Conservation (phyloP, 441 rosid genomes). For the Daphne laureola region DNA sequence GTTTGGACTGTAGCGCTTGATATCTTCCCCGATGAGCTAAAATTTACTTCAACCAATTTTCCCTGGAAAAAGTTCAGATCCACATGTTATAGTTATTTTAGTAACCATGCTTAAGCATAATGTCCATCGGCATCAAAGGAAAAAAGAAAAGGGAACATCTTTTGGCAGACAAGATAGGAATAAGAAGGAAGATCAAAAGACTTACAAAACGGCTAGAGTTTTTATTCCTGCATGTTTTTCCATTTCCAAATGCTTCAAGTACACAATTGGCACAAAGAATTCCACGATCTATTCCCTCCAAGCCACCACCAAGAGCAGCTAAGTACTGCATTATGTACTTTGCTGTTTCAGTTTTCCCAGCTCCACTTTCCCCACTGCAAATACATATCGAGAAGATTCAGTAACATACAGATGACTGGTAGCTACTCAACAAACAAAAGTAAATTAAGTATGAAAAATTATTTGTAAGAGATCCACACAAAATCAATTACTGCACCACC, state of each 20-base stretch:
- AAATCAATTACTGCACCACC: too few relatives aligned
- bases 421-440: background rate
- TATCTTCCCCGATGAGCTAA: constrained; percentile 74
- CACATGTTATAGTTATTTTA: constrained; percentile 1
- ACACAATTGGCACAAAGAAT: constrained; percentile 66
- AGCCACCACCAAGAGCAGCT: constrained; percentile 81
- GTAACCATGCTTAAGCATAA: too few relatives aligned
- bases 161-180: constrained; percentile 4
- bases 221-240: constrained; percentile 85
- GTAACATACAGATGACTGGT: constrained; percentile 8
- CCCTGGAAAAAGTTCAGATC: constrained; percentile 43
- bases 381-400: constrained; percentile 9
- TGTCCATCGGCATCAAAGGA: background rate
- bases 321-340: constrained; percentile 88
- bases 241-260: constrained; percentile 99
- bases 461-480: too few relatives aligned
- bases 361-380: constrained; percentile 96
- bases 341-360: constrained; percentile 99
- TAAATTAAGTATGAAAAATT: too few relatives aligned
- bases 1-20: constrained; percentile 84
- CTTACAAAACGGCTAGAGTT: constrained; percentile 98
- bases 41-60: constrained; percentile 82
- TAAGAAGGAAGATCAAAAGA: constrained; percentile 14
- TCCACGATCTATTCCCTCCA: constrained; percentile 61
- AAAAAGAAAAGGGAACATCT: background rate